Conservation (phyloP, 108 stramenopile species). For the Fragilariopsis cylindrus region DNA sequence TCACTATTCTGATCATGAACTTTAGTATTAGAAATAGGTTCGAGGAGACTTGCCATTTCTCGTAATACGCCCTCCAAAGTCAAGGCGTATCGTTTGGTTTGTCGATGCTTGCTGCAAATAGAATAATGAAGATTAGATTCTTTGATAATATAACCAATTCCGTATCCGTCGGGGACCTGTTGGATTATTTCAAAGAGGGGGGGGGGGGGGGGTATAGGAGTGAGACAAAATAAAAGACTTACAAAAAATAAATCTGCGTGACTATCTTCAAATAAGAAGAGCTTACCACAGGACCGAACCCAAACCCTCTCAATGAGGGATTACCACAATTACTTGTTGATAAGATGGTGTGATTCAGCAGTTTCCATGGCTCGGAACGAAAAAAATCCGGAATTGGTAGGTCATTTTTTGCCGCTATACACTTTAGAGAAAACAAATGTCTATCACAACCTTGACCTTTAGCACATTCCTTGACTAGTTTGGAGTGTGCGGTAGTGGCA, state of each 20-base stretch:
- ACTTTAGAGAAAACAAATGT: conserved; percentile 82
- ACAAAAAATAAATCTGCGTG: conserved; percentile 18
- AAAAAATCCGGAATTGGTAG: conserved; percentile 69
- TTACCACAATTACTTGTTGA: conserved; percentile 91
- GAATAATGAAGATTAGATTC: conserved; percentile 72
- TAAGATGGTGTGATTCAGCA: conserved; percentile 79
- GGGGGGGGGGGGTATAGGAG: background rate
- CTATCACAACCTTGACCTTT: conserved; percentile 77
- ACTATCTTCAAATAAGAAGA: conserved; percentile 9
- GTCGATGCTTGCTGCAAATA: conserved; percentile 79
- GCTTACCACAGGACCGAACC: conserved; percentile 78
- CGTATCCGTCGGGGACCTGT: conserved; percentile 59
- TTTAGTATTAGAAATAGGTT: conserved; percentile 9
- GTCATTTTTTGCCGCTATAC: conserved; percentile 72
- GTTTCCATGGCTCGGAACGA: conserved; percentile 59
- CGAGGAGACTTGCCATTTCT: conserved; percentile 26
- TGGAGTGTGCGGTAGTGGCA: conserved; percentile 63
- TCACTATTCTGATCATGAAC: background rate
- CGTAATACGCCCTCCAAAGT: conserved; percentile 43
- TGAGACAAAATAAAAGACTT: background rate
- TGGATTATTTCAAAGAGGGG: conserved; percentile 2
- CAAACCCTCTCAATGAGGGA: conserved; percentile 79
- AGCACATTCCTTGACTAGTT: conserved; percentile 66
- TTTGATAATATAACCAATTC: conserved; percentile 89
- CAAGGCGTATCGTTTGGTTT: conserved; percentile 72